These are phyloP conservation scores for Citrus australasica DNA, from an alignment of 345 rosid species.

Conservation along the genomic window DNA sequence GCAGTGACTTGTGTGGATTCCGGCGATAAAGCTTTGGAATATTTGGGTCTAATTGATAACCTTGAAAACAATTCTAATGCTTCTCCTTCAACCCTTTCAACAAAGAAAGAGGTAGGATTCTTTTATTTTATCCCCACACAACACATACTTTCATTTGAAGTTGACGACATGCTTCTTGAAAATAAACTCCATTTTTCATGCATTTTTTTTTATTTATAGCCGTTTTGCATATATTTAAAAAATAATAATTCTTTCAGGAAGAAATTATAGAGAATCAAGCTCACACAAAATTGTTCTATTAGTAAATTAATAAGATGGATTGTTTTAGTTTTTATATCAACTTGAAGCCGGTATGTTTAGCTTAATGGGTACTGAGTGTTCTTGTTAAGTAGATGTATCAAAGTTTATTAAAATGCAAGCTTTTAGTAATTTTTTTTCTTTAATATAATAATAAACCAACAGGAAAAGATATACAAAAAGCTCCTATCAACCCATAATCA, in stretches of 20 bases:
- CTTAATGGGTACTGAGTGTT: not conserved
- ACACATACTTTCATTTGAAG: not conserved
- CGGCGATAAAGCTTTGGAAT: conserved; percentile 53
- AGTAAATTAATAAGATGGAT: not conserved
- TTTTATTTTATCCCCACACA: not conserved
- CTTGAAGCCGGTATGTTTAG: no score
- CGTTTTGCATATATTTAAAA: not conserved
- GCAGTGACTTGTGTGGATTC: conserved; percentile 60
- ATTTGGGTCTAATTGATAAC: conserved; percentile 40
- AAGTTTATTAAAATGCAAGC: not conserved
- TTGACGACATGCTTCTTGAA: not conserved
- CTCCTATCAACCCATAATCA: not conserved
- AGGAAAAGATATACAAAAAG: not conserved
- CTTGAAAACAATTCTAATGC: conserved; percentile 6
- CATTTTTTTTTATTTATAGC: no score
- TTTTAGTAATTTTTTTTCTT: not conserved
- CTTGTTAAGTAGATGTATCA: not conserved
- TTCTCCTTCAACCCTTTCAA: conserved; percentile 9
- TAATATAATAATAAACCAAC: not conserved
- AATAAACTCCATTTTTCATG: not conserved
- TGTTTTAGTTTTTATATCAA: not conserved
- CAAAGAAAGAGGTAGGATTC: conserved; percentile 22
- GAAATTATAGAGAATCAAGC: not conserved
- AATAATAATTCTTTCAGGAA: not conserved
- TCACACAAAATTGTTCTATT: not conserved